phyloP scores from a whole-genome alignment of 208 protist genomes.

The Trypanosoma cruzi region DNA sequence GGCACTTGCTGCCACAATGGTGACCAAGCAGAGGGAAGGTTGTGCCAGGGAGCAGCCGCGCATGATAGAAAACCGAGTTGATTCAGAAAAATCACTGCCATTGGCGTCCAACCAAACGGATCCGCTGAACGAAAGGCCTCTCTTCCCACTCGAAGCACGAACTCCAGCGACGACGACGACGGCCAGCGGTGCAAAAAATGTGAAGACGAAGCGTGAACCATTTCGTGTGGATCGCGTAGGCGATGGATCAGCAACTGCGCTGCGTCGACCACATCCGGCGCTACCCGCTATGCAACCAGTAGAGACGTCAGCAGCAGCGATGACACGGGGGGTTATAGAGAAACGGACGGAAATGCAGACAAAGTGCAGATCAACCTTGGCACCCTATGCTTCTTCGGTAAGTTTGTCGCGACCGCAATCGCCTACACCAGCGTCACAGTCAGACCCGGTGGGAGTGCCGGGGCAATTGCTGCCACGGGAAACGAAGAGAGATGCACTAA shows the following conservation, averaged over 20 bases:
- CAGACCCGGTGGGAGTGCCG: too few relatives aligned
- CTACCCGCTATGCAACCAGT: not conserved
- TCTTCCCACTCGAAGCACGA: not conserved
- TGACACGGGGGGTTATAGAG: too few relatives aligned
- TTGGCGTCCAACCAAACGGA: not conserved
- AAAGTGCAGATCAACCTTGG: conserved; percentile 10
- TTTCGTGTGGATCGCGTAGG: conserved; percentile 32
- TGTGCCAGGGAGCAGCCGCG: not conserved
- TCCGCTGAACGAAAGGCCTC: not conserved
- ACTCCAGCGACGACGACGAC: not conserved
- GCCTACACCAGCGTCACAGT: not conserved
- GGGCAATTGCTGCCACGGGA: not conserved
- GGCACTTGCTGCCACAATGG: conserved; percentile 10
- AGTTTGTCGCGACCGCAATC: conserved; percentile 3
- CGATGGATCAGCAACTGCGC: conserved; percentile 21
- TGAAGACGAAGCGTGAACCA: conserved; percentile 15
- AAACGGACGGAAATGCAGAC: not conserved
- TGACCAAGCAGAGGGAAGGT: conserved; percentile 1
- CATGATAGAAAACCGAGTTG: conserved; percentile 21
- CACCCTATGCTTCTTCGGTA: conserved; percentile 23
- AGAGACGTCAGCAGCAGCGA: not conserved
- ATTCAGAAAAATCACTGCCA: not conserved
- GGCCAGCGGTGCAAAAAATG: not conserved
- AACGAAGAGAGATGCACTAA: not conserved
- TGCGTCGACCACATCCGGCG: not conserved